phyloP scores from a whole-genome alignment of 345 rosid genomes.

The Pugionium dolabratum region DNA sequence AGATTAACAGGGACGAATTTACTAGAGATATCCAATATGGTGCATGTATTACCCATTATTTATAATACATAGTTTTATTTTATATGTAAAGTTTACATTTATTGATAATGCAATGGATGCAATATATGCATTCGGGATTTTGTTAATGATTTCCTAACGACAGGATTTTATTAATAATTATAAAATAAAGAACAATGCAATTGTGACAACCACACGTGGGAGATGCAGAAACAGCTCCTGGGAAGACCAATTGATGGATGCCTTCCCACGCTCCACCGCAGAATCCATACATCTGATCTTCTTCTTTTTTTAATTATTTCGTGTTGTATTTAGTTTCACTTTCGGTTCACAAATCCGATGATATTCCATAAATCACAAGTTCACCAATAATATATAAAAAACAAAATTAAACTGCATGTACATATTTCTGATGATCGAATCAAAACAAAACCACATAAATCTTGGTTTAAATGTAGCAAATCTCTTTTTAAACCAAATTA shows the following conservation, averaged over 20 bases:
- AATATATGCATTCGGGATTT: no score
- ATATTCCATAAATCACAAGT: not conserved
- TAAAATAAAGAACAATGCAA: not conserved
- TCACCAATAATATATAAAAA: not conserved
- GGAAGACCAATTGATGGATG: conserved; percentile 32
- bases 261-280: conserved; percentile 35
- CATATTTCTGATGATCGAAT: not conserved
- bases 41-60: no score
- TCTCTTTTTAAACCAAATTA: conserved; percentile 1
- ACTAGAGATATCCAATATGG: no score
- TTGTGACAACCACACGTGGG: conserved; percentile 36
- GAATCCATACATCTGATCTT: conserved; percentile 26
- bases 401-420: no score
- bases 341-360: not conserved
- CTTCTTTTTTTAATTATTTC: conserved; percentile 1
- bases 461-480: not conserved
- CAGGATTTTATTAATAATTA: no score
- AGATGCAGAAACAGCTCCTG: conserved; percentile 29
- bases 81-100: no score
- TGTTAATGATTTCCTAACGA: no score
- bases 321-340: not conserved
- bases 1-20: no score
- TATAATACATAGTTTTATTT: no score
- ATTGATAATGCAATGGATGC: no score
- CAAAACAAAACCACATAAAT: not conserved